Percentiles rank a stretch among this genome's conserved stretches.
Evolutionary conservation across 1,284 basidiomycete species (phyloP).

Genomic region (Afroboletus lepidellus): DNA sequence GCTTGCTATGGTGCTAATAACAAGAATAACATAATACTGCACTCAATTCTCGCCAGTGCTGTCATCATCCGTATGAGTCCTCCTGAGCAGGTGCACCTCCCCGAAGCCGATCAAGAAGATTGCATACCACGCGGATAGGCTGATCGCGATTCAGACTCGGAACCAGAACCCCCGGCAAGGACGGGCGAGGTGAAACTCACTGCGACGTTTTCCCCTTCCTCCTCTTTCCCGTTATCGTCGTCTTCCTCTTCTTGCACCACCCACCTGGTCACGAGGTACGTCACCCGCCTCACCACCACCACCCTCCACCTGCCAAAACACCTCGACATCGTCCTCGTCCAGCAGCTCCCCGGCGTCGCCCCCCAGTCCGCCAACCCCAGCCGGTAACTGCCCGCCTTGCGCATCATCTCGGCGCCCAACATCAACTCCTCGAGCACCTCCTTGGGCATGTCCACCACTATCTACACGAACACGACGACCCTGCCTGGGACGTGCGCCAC

Average conservation of each 20-base stretch:
- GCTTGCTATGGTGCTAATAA: too few species aligned
- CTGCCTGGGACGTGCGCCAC: constrained; percentile 62
- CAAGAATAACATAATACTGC: too few species aligned
- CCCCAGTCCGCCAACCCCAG: constrained; percentile 39
- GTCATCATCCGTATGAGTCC: too few species aligned
- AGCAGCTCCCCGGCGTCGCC: constrained; percentile 37
- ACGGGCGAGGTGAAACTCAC: too few species aligned
- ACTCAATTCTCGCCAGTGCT: too few species aligned
- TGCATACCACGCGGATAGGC: too few species aligned
- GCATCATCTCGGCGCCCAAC: constrained; percentile 42
- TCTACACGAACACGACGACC: constrained; percentile 59
- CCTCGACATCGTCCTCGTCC: constrained; percentile 18
- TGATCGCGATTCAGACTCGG: too few species aligned
- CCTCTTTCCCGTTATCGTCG: too few species aligned
- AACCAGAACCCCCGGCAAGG: too few species aligned
- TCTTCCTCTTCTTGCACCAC: constrained; percentile 36
- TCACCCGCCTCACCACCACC: constrained; percentile 21
- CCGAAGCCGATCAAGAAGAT: too few species aligned
- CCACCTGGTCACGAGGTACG: not conserved
- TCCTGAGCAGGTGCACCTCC: too few species aligned
- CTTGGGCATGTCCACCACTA: constrained; percentile 54
- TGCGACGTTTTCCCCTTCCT: constrained; percentile 36
- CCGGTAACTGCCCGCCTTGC: constrained; percentile 38
- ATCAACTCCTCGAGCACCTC: constrained; percentile 60
- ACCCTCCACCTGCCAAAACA: constrained; percentile 27